These are phyloP conservation scores for Aphanocladium album DNA, from an alignment of 2,329 filamentous ascomycete genomes.

Conservation along the genomic window DNA sequence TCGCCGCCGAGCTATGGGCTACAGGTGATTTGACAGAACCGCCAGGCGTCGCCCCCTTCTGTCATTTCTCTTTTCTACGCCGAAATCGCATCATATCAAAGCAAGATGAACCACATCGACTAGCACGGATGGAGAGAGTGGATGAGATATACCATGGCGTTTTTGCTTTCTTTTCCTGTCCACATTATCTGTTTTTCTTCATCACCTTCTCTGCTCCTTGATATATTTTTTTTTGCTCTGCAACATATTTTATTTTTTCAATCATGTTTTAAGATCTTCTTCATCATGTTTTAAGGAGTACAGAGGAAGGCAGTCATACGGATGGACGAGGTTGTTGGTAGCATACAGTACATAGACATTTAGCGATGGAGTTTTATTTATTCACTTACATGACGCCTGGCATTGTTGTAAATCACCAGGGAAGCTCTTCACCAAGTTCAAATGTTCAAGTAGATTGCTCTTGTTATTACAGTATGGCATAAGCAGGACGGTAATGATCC, in stretches of 20 bases:
- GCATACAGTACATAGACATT: constrained; percentile 4
- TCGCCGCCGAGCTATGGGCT: constrained; percentile 36
- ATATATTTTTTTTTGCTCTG: neutral
- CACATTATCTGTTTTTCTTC: too few species aligned
- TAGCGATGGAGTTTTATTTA: constrained; percentile 14
- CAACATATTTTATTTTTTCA: neutral
- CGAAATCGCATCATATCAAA: too few species aligned
- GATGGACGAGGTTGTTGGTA: neutral
- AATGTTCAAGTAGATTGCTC: neutral
- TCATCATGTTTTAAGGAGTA: neutral
- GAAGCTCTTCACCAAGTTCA: neutral
- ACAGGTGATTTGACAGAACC: too few species aligned
- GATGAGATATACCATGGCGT: constrained; percentile 1
- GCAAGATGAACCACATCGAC: neutral
- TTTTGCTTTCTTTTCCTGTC: constrained; percentile 14
- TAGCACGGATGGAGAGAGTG: neutral
- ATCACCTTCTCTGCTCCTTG: neutral
- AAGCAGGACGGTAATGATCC: neutral
- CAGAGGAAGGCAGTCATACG: too few species aligned
- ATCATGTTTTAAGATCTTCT: neutral
- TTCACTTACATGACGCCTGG: neutral
- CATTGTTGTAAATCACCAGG: neutral
- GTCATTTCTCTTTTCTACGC: too few species aligned
- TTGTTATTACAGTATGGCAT: neutral
- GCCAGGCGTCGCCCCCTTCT: too few species aligned